Conservation (phyloP, 129 eudicot species). For the Centaurea solstitialis region DNA sequence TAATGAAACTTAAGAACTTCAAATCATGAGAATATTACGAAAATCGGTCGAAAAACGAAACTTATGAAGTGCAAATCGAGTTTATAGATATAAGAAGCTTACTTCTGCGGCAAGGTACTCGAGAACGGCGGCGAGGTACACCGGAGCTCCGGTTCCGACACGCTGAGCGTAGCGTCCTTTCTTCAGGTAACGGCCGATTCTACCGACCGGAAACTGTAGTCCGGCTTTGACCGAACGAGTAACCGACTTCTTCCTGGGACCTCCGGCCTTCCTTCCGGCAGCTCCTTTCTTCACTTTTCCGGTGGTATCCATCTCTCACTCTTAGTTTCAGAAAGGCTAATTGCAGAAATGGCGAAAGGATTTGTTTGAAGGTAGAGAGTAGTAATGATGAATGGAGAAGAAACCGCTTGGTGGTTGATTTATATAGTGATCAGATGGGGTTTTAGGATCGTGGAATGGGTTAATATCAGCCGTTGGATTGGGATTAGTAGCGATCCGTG, state of each 20-base stretch:
- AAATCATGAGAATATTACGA: too few species aligned
- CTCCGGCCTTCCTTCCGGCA: conserved; percentile 60
- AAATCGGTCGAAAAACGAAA: neutral
- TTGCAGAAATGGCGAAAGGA: neutral
- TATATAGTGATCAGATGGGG: conserved; percentile 32
- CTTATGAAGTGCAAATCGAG: too few species aligned
- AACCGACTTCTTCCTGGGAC: conserved; percentile 66
- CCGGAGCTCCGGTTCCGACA: conserved; percentile 75
- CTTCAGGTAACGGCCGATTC: conserved; percentile 67
- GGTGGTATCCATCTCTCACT: conserved; percentile 36
- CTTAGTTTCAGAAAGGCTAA: neutral
- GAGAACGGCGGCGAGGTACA: conserved; percentile 71
- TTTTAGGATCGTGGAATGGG: conserved; percentile 1
- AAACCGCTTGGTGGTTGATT: neutral
- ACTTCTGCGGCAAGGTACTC: conserved; percentile 81
- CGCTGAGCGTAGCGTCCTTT: conserved; percentile 70
- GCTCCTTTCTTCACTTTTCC: conserved; percentile 60
- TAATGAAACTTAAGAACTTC: too few species aligned
- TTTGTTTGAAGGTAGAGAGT: neutral
- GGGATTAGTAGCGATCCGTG: conserved; percentile 32
- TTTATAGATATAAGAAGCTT: neutral
- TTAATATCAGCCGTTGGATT: conserved; percentile 32
- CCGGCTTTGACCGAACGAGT: conserved; percentile 67
- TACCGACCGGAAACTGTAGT: conserved; percentile 67
- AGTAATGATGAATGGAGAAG: neutral